These are phyloP conservation scores for Paramyrothecium sp. DNA, from an alignment of 2,329 filamentous ascomycete genomes.

Conservation along the genomic window DNA sequence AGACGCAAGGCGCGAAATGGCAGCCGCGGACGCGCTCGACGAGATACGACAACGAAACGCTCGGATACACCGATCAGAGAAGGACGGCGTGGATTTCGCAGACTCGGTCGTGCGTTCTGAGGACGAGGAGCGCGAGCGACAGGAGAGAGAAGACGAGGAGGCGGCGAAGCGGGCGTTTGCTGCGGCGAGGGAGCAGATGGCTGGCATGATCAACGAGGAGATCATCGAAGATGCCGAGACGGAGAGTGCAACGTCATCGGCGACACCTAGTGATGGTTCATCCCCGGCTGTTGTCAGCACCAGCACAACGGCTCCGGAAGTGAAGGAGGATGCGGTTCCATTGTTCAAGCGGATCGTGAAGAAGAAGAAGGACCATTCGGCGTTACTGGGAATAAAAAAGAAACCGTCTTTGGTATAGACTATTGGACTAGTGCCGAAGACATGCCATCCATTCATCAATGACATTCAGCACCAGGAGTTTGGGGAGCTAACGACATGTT, in stretches of 20 bases:
- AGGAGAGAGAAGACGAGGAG: constrained; percentile 82
- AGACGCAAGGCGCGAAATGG: constrained; percentile 94
- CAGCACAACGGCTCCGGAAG: constrained; percentile 15
- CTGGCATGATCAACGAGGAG: constrained; percentile 42
- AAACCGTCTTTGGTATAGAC: constrained; percentile 59
- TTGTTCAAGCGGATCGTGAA: constrained; percentile 76
- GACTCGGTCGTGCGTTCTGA: constrained; percentile 52
- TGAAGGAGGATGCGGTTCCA: constrained; percentile 44
- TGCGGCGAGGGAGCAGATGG: constrained; percentile 53
- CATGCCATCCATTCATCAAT: no score
- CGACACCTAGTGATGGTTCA: background rate
- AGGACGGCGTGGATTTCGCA: constrained; percentile 62
- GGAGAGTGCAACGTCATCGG: constrained; percentile 6
- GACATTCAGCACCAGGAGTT: no score
- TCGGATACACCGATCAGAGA: constrained; percentile 72
- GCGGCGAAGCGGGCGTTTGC: constrained; percentile 77
- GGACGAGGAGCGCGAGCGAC: constrained; percentile 59
- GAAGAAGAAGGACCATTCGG: constrained; percentile 80
- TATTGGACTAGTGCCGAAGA: background rate
- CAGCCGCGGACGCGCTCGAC: constrained; percentile 90
- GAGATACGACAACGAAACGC: constrained; percentile 93
- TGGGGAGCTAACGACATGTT: no score
- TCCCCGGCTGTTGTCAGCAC: background rate
- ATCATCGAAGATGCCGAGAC: constrained; percentile 25
- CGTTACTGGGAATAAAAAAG: constrained; percentile 83